These are phyloP conservation scores for Leccinum obscurum DNA, from an alignment of 768 basidiomycete genomes.

Conservation along the genomic window DNA sequence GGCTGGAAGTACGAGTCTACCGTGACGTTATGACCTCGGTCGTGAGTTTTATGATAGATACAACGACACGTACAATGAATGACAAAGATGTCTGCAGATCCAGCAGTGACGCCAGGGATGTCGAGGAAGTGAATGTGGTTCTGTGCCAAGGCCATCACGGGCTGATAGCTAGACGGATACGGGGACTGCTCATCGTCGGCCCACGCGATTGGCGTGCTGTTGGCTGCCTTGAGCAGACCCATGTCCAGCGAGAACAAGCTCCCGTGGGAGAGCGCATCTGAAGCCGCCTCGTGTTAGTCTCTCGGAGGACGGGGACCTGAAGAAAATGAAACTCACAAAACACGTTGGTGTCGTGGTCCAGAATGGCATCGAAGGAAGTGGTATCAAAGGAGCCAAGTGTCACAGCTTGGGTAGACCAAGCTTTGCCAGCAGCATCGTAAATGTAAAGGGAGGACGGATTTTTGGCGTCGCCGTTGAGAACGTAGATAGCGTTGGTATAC, in stretches of 20 bases:
- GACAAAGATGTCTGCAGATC: constrained; percentile 77
- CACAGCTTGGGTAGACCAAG: constrained; percentile 77
- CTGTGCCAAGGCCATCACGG: constrained; percentile 79
- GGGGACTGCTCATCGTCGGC: constrained; percentile 53
- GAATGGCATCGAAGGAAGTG: constrained; percentile 63
- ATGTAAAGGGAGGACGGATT: constrained; percentile 75
- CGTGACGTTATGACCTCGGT: neutral
- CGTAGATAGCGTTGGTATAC: constrained; percentile 86
- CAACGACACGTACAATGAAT: constrained; percentile 71
- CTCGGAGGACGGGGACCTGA: neutral
- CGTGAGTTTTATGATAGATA: neutral
- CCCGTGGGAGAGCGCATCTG: constrained; percentile 68
- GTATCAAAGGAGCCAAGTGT: constrained; percentile 59
- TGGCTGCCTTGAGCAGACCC: constrained; percentile 59
- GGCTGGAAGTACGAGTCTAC: constrained; percentile 82
- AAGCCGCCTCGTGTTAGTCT: constrained; percentile 8
- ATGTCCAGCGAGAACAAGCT: constrained; percentile 74
- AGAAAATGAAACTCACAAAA: constrained; percentile 53
- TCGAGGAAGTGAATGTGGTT: constrained; percentile 87
- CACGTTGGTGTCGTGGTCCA: constrained; percentile 94
- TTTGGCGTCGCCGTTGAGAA: constrained; percentile 72
- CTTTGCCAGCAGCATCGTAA: constrained; percentile 67
- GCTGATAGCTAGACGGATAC: constrained; percentile 60
- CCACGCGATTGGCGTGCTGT: constrained; percentile 63
- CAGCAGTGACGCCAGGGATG: constrained; percentile 64